Percentiles rank a stretch among this genome's conserved stretches.
Evolutionary conservation across 441 rosid genomes (phyloP).

Genomic region (Mallotus japonicus): DNA sequence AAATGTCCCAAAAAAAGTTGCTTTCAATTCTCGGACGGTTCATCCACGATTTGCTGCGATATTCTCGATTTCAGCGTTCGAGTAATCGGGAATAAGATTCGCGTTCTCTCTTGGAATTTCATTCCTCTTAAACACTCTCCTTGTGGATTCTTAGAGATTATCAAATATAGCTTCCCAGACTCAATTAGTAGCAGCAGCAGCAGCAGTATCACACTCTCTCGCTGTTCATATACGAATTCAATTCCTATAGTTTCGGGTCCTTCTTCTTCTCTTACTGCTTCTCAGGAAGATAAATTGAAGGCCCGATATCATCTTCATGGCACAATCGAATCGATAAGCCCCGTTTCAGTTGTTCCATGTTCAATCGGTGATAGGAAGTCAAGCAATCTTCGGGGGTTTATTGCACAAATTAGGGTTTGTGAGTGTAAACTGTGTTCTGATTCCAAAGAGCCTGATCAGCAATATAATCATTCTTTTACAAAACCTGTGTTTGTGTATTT

Average conservation of each 20-base stretch:
- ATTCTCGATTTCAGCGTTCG: constrained; percentile 43
- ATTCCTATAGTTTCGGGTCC: constrained; percentile 42
- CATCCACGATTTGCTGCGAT: constrained; percentile 69
- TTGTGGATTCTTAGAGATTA: constrained; percentile 76
- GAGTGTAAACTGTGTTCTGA: constrained; percentile 45
- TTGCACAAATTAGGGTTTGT: constrained; percentile 53
- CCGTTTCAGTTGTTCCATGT: constrained; percentile 70
- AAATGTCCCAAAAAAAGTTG: constrained; percentile 57
- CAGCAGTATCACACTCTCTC: not conserved
- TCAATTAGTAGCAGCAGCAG: constrained; percentile 8
- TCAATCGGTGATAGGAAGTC: constrained; percentile 31
- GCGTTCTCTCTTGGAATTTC: constrained; percentile 72
- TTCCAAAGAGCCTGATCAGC: constrained; percentile 17
- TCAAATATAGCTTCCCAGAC: constrained; percentile 53
- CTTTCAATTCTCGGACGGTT: constrained; percentile 63
- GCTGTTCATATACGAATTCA: constrained; percentile 28
- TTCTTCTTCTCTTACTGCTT: not conserved
- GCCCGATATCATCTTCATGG: constrained; percentile 52
- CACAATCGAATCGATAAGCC: constrained; percentile 56
- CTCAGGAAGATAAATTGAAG: constrained; percentile 31
- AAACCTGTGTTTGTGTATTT: constrained; percentile 56
- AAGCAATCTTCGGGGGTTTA: constrained; percentile 57
- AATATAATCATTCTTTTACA: constrained; percentile 38
- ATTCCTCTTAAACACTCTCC: constrained; percentile 49
- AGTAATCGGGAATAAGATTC: constrained; percentile 44